Evolutionary conservation across 768 basidiomycete genomes (phyloP), one percentile per base, ranked within the genome.

Genomic region (Ramaria sp.): DNA sequence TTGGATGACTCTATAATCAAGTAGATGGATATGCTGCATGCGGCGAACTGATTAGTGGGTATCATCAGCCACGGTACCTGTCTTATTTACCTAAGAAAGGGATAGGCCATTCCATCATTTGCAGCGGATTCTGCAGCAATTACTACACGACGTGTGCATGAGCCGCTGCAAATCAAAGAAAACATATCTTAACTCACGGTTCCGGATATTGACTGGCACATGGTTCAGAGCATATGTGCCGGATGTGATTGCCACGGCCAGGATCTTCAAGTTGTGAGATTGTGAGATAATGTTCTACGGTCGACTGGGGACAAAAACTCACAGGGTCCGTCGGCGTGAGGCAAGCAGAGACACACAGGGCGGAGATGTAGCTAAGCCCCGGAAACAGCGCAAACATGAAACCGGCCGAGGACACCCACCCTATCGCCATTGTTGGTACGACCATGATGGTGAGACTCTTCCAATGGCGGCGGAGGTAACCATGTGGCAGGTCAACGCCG

Each of bases 41-140:
- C 17, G 3, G 15, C 7, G 51, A 20, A 39, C 3, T 27, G 27
- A 5, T 27, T 27, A 27, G 27, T 27, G 27, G 27, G 27, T 27
- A 27, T 27, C 27, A 27, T 27, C 5, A 27, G 27, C 27, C 27
- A 27, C 5, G 27, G 5, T 13, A 53, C 19, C 6, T n/a, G 13
- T 4, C 27, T 27, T 11, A 20, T n/a, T 2, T 19, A 39, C 51
- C 81, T 79, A 53, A 97, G 74, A 68, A 97, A 96, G 0, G 93
- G 93, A 67, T 94, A 96, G 1, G 93, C 92, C 13, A 97, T 77
- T 1, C 95, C 95, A 62, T 98, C 95, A 69, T 99, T 99, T 5
- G 90, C 84, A 0, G 94, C 95, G 4, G 88, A 89, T 70, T 98
- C 94, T 0, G 90, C 91, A 0, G 88, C 80, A 6, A 96, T 73